Percentiles rank a stretch among this genome's conserved stretches.
phyloP scores from a whole-genome alignment of 2,329 filamentous ascomycete species.

The Ophiostoma himal-ulmi region DNA sequence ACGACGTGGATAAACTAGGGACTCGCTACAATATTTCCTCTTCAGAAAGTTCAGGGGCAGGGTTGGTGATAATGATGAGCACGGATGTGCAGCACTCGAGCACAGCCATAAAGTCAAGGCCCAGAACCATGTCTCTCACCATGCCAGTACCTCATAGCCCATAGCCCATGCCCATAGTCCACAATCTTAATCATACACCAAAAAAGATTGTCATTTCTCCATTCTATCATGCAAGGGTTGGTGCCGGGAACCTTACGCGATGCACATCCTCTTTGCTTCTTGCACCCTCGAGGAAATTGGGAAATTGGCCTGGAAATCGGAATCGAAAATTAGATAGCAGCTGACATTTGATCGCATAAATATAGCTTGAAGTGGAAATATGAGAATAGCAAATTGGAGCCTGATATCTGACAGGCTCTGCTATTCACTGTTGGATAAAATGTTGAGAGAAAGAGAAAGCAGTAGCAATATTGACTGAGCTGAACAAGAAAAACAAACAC shows the following conservation, averaged over 20 bases:
- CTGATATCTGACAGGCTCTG: neutral
- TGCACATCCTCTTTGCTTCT: slow-evolving; percentile 20
- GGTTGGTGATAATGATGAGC: slow-evolving; percentile 7
- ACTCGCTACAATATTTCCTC: neutral
- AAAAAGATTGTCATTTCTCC: slow-evolving; percentile 17
- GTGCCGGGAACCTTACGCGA: slow-evolving; percentile 33
- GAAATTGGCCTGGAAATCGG: slow-evolving; percentile 9
- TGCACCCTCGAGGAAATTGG: neutral
- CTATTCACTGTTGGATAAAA: neutral
- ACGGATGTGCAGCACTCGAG: neutral
- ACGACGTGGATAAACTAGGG: neutral
- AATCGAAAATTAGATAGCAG: slow-evolving; percentile 2
- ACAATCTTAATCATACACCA: neutral
- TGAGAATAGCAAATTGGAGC: neutral
- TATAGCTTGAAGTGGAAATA: neutral
- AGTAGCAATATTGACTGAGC: neutral
- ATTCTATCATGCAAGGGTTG: slow-evolving; percentile 25
- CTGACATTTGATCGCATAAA: neutral
- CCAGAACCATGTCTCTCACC: neutral
- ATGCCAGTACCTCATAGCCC: neutral
- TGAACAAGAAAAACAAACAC: neutral
- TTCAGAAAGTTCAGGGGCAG: neutral
- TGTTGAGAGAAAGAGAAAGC: neutral
- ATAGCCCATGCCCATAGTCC: neutral
- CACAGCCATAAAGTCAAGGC: neutral